These are phyloP conservation scores for Serendipita sp. DNA, from an alignment of 768 basidiomycete genomes.

Conservation along the genomic window DNA sequence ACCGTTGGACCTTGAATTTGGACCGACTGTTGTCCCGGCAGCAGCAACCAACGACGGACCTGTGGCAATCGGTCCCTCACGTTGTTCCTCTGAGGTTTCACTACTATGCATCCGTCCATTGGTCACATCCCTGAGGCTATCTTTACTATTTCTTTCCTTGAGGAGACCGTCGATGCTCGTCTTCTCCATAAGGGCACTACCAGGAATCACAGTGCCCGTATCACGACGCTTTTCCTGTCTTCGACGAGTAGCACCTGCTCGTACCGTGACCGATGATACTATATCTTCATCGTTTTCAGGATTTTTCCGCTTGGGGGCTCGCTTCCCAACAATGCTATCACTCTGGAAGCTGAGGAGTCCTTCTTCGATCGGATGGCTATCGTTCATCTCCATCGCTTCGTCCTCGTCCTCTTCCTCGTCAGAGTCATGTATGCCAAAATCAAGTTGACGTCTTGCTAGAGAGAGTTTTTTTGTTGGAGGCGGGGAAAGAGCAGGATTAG, in stretches of 20 bases:
- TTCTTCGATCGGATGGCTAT: not conserved
- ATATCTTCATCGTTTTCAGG: conserved; percentile 9
- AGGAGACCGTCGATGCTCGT: conserved; percentile 9
- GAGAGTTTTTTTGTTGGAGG: not conserved
- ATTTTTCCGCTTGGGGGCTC: not conserved
- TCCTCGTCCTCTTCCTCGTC: not conserved
- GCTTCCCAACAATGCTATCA: conserved; percentile 2
- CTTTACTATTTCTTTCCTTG: conserved; percentile 1
- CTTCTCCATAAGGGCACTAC: not conserved
- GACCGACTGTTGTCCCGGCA: not conserved
- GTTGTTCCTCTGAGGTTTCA: no score
- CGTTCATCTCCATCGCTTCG: not conserved
- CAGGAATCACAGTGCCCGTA: conserved; percentile 5
- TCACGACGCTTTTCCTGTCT: conserved; percentile 4
- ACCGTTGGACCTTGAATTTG: not conserved
- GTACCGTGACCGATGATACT: not conserved
- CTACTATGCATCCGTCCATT: not conserved
- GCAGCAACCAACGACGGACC: not conserved
- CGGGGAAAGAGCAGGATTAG: conserved; percentile 3
- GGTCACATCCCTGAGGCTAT: conserved; percentile 8
- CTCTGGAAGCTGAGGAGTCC: not conserved
- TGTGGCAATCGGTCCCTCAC: not conserved
- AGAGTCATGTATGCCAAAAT: not conserved
- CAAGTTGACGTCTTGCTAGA: not conserved
- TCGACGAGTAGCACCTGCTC: not conserved